Conservation (phyloP, 371 early-diverging fungal species). For the Syncephalis plumigaleata region DNA sequence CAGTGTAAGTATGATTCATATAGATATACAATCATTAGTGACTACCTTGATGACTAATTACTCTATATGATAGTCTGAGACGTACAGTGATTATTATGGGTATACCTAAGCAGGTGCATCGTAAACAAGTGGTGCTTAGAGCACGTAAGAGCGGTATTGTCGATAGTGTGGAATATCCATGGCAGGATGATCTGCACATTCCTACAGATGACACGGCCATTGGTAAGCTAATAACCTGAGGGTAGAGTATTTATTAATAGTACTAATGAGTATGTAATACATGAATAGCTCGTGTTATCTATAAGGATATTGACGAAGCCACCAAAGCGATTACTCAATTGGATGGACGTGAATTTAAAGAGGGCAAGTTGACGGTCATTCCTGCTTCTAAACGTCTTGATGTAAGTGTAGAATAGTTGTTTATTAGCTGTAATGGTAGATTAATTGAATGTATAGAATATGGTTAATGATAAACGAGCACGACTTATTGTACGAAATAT, state of each 20-base stretch:
- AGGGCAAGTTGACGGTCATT: conserved; percentile 16
- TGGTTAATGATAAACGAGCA: conserved; percentile 31
- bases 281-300: conserved; percentile 15
- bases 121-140: no score
- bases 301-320: conserved; percentile 18
- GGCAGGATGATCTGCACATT: no score
- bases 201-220: no score
- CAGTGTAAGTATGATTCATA: no score
- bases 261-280: not conserved
- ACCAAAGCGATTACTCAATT: conserved; percentile 27
- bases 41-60: no score
- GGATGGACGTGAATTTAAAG: conserved; percentile 48
- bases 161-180: no score
- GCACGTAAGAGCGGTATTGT: no score
- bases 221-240: not conserved
- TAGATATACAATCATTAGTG: no score
- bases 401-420: not conserved
- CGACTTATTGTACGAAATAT: conserved; percentile 84
- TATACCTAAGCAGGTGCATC: no score
- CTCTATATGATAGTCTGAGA: no score
- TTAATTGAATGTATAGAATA: conserved; percentile 5
- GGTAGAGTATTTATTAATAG: not conserved
- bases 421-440: not conserved
- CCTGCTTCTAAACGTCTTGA: conserved; percentile 12
- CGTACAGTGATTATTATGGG: no score